Percentiles rank a stretch among this genome's conserved stretches.
These are phyloP conservation scores for Smallanthus sonchifolius DNA, from an alignment of 129 eudicot species.

Conservation along the genomic window DNA sequence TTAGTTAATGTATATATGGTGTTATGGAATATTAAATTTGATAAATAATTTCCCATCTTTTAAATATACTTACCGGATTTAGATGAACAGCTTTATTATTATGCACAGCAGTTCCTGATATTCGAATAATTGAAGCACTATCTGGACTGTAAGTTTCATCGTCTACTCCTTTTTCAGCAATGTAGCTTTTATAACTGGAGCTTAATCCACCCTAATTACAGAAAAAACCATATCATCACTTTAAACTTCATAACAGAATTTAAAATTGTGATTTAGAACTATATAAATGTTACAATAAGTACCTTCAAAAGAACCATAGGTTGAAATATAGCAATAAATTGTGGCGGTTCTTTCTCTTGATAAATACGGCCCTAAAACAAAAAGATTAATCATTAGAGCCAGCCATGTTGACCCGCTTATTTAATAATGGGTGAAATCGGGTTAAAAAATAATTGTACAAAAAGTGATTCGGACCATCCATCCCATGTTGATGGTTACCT, in stretches of 20 bases:
- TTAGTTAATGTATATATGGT: not conserved
- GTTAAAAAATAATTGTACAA: not conserved
- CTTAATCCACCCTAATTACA: constrained; percentile 79
- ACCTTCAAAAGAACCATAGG: constrained; percentile 98
- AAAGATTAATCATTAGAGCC: not conserved
- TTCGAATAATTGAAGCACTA: constrained; percentile 55
- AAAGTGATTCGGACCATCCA: not conserved
- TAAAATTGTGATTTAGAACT: not conserved
- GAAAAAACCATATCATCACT: not conserved
- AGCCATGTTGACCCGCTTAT: not conserved
- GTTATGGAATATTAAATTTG: not conserved
- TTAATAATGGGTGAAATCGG: not conserved
- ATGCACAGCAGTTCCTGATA: constrained; percentile 85
- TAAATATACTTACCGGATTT: constrained; percentile 52
- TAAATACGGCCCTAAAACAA: constrained; percentile 68
- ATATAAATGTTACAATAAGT: constrained; percentile 3
- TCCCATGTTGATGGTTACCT: not conserved
- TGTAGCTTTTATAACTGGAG: constrained; percentile 76
- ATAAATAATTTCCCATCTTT: not conserved
- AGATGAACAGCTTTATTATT: constrained; percentile 84
- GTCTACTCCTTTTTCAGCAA: constrained; percentile 75
- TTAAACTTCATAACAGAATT: not conserved
- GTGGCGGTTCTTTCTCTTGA: constrained; percentile 98
- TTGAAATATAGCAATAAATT: constrained; percentile 86
- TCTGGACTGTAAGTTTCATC: constrained; percentile 90